Percentiles rank a stretch among this genome's conserved stretches.
These are phyloP conservation scores for Suillus variegatus DNA, from an alignment of 768 basidiomycete genomes.

Conservation along the genomic window DNA sequence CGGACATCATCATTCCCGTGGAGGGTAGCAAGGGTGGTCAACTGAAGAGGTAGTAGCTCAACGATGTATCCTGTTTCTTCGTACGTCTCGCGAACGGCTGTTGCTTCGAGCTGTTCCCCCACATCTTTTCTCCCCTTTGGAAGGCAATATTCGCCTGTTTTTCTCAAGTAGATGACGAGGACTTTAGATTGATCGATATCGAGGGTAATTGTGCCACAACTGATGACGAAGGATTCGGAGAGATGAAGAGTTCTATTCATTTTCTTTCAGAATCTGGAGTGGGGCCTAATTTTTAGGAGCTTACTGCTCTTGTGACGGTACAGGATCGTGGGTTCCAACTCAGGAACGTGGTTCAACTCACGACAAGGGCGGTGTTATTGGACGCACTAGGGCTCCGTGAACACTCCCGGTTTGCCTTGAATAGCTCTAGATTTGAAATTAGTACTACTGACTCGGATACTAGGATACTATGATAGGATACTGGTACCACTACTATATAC, in stretches of 20 bases:
- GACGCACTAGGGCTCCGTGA: no score
- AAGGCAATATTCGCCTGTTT: slow-evolving; percentile 36
- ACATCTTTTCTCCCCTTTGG: slow-evolving; percentile 66
- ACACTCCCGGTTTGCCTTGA: not conserved
- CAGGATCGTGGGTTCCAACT: not conserved
- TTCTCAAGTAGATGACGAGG: slow-evolving; percentile 1
- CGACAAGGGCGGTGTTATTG: not conserved
- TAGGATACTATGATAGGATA: no score
- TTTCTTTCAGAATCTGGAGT: not conserved
- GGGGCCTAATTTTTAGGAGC: not conserved
- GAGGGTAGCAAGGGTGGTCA: slow-evolving; percentile 57
- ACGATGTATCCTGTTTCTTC: slow-evolving; percentile 68
- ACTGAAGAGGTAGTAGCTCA: slow-evolving; percentile 45
- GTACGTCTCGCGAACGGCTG: slow-evolving; percentile 62
- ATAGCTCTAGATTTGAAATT: not conserved
- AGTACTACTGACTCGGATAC: not conserved
- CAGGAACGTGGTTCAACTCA: no score
- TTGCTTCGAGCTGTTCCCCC: slow-evolving; percentile 49
- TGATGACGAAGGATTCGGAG: not conserved
- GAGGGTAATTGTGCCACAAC: not conserved
- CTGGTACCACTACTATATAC: no score
- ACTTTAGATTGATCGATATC: not conserved
- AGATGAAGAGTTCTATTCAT: not conserved
- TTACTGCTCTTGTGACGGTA: not conserved
- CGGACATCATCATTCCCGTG: slow-evolving; percentile 37